Percentiles rank a stretch among this genome's conserved stretches.
Conservation (phyloP, 2,329 filamentous ascomycete genomes). For the Fragosphaeria purpurea region DNA sequence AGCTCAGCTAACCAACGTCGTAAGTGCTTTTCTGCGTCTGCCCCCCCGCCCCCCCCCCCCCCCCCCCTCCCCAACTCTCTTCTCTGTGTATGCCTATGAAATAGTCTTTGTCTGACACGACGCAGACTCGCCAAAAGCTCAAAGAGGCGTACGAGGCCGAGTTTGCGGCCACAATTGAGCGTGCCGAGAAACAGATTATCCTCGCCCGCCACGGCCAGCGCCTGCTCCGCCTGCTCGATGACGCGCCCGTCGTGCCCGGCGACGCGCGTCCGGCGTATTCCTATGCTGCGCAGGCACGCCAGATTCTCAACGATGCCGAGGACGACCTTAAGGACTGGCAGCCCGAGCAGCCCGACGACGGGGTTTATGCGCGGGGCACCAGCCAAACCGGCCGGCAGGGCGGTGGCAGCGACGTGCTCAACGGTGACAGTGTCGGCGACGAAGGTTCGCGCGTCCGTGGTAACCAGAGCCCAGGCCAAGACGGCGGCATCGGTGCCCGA, state of each 20-base stretch:
- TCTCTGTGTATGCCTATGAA: no score
- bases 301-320: conserved; percentile 87
- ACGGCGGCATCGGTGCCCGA: no score
- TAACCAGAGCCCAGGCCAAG: no score
- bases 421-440: no score
- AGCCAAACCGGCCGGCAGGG: no score
- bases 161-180: conserved; percentile 84
- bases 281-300: conserved; percentile 57
- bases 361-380: neutral
- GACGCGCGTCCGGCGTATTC: conserved; percentile 63
- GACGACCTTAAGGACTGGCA: conserved; percentile 74
- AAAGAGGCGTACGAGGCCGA: conserved; percentile 90
- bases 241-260: conserved; percentile 80
- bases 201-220: conserved; percentile 83
- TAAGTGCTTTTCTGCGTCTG: conserved; percentile 33
- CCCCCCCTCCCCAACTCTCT: no score
- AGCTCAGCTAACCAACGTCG: conserved; percentile 89
- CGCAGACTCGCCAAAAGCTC: conserved; percentile 83
- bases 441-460: no score
- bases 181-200: conserved; percentile 93
- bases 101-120: neutral
- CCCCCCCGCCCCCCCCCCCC: no score
- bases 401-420: no score
- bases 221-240: conserved; percentile 76
- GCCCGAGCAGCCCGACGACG: conserved; percentile 28